These are phyloP conservation scores for Trematosphaeria pertusa DNA, from an alignment of 2,329 filamentous ascomycete genomes.

Conservation along the genomic window DNA sequence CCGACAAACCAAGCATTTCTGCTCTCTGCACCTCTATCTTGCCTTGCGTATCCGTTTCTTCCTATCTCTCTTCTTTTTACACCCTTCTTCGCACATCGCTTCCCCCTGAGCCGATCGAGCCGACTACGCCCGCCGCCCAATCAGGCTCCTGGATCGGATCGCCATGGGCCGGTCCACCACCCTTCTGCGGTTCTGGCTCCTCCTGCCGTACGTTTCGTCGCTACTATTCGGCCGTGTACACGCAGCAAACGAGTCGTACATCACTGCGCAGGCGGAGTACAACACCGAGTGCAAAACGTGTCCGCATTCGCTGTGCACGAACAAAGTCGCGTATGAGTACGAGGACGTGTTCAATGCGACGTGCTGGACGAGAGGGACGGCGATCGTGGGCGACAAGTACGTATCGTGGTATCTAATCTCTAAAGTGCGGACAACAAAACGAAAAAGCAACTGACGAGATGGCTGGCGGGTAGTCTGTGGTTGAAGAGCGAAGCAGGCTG, in stretches of 20 bases:
- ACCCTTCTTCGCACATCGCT: neutral
- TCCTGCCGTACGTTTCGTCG: conserved; percentile 1
- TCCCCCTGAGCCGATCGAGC: too few relatives aligned
- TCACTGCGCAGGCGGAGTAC: conserved; percentile 28
- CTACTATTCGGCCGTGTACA: neutral
- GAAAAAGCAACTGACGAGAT: too few relatives aligned
- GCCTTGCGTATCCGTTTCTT: conserved; percentile 1
- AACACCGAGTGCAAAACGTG: conserved; percentile 42
- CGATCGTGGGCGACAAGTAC: conserved; percentile 32
- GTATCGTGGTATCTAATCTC: neutral
- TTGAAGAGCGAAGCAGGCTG: conserved; percentile 34
- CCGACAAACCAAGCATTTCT: too few relatives aligned
- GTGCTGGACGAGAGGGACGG: conserved; percentile 39
- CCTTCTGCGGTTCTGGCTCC: neutral
- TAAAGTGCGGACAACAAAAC: neutral
- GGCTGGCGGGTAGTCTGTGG: conserved; percentile 37
- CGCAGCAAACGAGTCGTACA: conserved; percentile 21
- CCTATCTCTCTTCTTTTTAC: conserved; percentile 7
- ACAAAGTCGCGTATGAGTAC: conserved; percentile 24
- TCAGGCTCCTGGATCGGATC: too few relatives aligned
- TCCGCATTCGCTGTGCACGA: conserved; percentile 36
- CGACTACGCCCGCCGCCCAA: too few relatives aligned
- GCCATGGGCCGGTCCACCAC: neutral
- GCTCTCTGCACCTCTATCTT: neutral
- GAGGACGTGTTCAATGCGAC: conserved; percentile 30